These are phyloP conservation scores for Ustilago xerochloae DNA, from an alignment of 1,284 basidiomycete genomes.

Conservation along the genomic window DNA sequence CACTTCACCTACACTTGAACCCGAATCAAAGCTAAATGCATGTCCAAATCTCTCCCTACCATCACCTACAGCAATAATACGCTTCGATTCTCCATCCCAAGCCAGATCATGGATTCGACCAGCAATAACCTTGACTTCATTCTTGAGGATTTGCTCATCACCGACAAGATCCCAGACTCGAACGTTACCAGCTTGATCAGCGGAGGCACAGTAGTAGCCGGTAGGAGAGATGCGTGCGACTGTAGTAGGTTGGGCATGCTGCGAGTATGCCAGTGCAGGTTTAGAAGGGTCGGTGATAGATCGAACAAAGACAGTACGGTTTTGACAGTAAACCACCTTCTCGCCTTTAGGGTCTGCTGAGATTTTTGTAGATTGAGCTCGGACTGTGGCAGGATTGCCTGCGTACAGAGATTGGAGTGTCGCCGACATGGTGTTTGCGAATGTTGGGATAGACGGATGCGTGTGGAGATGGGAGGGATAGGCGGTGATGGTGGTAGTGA, in stretches of 20 bases:
- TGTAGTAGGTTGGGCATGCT: constrained; percentile 85
- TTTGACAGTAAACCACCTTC: constrained; percentile 82
- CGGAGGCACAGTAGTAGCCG: constrained; percentile 92
- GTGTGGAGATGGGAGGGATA: neutral
- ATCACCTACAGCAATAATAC: constrained; percentile 95
- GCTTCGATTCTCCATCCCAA: constrained; percentile 92
- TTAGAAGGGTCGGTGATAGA: constrained; percentile 70
- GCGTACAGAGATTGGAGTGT: constrained; percentile 35
- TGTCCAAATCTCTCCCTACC: constrained; percentile 79
- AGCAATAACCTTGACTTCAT: constrained; percentile 75
- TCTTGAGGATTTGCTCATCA: constrained; percentile 85
- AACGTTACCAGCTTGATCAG: constrained; percentile 69
- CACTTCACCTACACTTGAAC: constrained; percentile 91
- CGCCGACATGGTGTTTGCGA: constrained; percentile 36
- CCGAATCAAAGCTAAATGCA: constrained; percentile 72
- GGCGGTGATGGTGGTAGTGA: neutral
- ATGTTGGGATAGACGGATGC: neutral
- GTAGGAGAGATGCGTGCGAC: constrained; percentile 92
- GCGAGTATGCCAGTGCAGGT: constrained; percentile 73
- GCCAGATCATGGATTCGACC: constrained; percentile 90
- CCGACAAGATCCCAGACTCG: constrained; percentile 93
- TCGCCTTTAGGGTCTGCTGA: constrained; percentile 78
- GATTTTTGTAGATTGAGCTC: constrained; percentile 83
- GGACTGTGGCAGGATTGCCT: constrained; percentile 65
- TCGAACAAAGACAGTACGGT: constrained; percentile 76